Evolutionary conservation across 2,329 filamentous ascomycete species (phyloP).

Genomic region (Westerdykella aurantiaca): DNA sequence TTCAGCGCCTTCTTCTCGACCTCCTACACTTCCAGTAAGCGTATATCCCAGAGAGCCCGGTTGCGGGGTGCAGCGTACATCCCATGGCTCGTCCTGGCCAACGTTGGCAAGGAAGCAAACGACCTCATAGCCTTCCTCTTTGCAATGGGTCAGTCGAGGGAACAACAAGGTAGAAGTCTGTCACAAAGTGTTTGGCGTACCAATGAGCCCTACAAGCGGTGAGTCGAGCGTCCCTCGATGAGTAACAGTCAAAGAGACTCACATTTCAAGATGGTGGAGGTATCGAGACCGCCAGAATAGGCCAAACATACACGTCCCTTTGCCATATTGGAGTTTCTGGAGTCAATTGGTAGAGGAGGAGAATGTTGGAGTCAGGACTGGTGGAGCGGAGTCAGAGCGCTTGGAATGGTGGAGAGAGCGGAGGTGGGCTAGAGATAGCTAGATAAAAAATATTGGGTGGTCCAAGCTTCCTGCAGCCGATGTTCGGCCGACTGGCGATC

Average conservation of each 20-base stretch:
- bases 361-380: slow-evolving; percentile 1
- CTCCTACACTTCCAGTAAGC: slow-evolving; percentile 7
- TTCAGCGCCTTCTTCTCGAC: slow-evolving; percentile 67
- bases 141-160: slow-evolving; percentile 6
- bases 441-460: slow-evolving; percentile 10
- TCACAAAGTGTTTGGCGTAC: slow-evolving; percentile 12
- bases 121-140: slow-evolving; percentile 55
- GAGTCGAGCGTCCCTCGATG: background rate
- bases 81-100: slow-evolving; percentile 56
- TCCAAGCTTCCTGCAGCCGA: slow-evolving; percentile 13
- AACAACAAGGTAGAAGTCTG: background rate
- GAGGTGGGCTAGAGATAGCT: background rate
- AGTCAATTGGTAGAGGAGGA: slow-evolving; percentile 10
- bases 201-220: slow-evolving; percentile 31
- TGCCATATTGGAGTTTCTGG: slow-evolving; percentile 22
- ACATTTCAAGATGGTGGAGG: slow-evolving; percentile 44
- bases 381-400: background rate
- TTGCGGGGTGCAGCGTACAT: slow-evolving; percentile 3
- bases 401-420: background rate
- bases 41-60: background rate
- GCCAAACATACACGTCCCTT: slow-evolving; percentile 46
- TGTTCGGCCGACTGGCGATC: slow-evolving; percentile 7
- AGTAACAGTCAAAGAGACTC: slow-evolving; percentile 25
- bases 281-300: slow-evolving; percentile 54
- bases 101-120: slow-evolving; percentile 53